Evolutionary conservation across 1,284 basidiomycete genomes (phyloP).

Genomic region (Ceratobasidium theobromae): DNA sequence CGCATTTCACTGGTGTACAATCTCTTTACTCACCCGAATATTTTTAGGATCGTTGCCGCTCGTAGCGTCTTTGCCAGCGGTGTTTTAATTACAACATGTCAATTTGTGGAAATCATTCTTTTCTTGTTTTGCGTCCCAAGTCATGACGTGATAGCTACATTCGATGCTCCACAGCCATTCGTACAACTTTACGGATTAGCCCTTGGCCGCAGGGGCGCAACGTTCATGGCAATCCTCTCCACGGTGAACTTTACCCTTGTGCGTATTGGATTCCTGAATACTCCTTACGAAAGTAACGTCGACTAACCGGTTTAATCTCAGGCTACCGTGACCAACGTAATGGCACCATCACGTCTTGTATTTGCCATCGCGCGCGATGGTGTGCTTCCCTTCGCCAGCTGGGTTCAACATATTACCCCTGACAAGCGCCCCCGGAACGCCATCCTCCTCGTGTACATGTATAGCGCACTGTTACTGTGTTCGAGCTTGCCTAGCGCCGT

Average conservation of each 20-base stretch:
- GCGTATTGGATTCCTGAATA: constrained; percentile 40
- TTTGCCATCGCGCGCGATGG: constrained; percentile 88
- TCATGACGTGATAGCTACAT: constrained; percentile 66
- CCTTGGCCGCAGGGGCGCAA: constrained; percentile 69
- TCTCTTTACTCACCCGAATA: too few species aligned
- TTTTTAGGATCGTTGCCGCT: constrained; percentile 71
- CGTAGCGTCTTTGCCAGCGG: constrained; percentile 76
- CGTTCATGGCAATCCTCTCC: constrained; percentile 82
- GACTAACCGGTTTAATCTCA: too few species aligned
- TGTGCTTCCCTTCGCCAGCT: constrained; percentile 74
- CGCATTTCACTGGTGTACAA: too few species aligned
- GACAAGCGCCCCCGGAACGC: constrained; percentile 77
- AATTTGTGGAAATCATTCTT: constrained; percentile 73
- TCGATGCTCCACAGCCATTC: constrained; percentile 83
- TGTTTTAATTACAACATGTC: constrained; percentile 69
- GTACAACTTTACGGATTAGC: constrained; percentile 81
- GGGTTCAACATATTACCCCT: constrained; percentile 72
- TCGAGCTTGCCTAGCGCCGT: constrained; percentile 83
- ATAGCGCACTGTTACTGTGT: constrained; percentile 70
- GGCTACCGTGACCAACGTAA: constrained; percentile 81
- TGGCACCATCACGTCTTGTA: constrained; percentile 79
- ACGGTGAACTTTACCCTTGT: constrained; percentile 76
- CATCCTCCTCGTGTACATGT: constrained; percentile 76
- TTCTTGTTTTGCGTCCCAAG: constrained; percentile 85
- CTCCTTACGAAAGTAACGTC: too few species aligned